These are phyloP conservation scores for Hansenula anomala DNA, from an alignment of 1,139 yeast genomes.

Conservation along the genomic window DNA sequence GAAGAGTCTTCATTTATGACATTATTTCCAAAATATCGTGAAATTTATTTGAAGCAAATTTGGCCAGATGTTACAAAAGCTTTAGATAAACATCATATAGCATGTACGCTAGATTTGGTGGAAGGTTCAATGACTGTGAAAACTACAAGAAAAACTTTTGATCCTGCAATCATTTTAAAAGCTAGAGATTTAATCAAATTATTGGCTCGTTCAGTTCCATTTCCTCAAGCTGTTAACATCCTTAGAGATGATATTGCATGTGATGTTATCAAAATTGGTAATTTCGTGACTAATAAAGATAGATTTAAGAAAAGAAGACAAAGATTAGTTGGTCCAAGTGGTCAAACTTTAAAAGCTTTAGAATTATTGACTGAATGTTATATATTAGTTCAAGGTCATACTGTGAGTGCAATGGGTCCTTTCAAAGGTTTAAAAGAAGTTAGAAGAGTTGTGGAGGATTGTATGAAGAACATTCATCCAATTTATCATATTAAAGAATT, in stretches of 20 bases:
- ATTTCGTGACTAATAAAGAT: slow-evolving; percentile 83
- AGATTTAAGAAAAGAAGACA: slow-evolving; percentile 94
- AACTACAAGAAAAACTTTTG: slow-evolving; percentile 92
- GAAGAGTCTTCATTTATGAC: slow-evolving; percentile 96
- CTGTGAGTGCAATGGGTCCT: slow-evolving; percentile 97
- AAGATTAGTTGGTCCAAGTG: slow-evolving; percentile 93
- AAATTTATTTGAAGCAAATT: slow-evolving; percentile 77
- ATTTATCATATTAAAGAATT: slow-evolving; percentile 94
- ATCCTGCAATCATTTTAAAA: slow-evolving; percentile 89
- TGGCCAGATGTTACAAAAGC: slow-evolving; percentile 93
- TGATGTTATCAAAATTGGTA: slow-evolving; percentile 94
- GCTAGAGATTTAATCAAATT: slow-evolving; percentile 93
- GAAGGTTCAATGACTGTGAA: slow-evolving; percentile 98
- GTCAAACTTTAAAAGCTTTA: slow-evolving; percentile 92
- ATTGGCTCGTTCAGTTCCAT: slow-evolving; percentile 93
- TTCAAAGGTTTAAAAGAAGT: slow-evolving; percentile 88
- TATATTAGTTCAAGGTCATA: slow-evolving; percentile 93
- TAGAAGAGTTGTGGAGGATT: slow-evolving; percentile 93
- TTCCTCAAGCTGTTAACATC: slow-evolving; percentile 92
- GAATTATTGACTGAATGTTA: slow-evolving; percentile 92
- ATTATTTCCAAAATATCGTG: slow-evolving; percentile 94
- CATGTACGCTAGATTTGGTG: slow-evolving; percentile 81
- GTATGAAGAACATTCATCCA: slow-evolving; percentile 95
- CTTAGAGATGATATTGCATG: slow-evolving; percentile 91
- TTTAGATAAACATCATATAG: slow-evolving; percentile 66